Conservation (phyloP, 202 grass and related monocot genomes). For the Digitaria exilis region DNA sequence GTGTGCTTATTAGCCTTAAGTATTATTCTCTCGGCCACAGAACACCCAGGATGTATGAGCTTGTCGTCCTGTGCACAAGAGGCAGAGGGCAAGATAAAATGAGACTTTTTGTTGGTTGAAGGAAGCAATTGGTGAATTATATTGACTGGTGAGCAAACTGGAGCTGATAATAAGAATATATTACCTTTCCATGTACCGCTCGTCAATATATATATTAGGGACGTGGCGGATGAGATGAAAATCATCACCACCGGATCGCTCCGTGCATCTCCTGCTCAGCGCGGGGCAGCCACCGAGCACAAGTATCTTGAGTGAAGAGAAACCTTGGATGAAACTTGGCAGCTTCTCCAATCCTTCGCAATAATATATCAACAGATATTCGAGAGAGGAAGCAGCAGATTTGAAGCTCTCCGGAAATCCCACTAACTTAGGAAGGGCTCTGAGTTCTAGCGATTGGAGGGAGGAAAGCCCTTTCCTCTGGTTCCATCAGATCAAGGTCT, state of each 20-base stretch:
- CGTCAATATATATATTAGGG: neutral
- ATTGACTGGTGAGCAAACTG: too few species aligned
- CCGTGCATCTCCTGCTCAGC: neutral
- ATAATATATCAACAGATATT: rapidly evolving
- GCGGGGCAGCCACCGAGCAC: rapidly evolving
- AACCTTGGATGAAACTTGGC: neutral
- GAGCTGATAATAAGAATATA: too few species aligned
- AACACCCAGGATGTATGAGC: too few species aligned
- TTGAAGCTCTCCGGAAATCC: neutral
- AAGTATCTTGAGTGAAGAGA: neutral
- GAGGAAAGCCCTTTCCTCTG: neutral
- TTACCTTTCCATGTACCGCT: too few species aligned
- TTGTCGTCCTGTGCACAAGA: too few species aligned
- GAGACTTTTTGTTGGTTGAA: too few species aligned
- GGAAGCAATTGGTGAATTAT: too few species aligned
- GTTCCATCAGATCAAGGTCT: neutral
- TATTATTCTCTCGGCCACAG: too few species aligned
- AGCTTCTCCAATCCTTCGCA: constrained; percentile 6
- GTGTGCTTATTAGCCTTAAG: too few species aligned
- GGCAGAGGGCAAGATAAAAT: too few species aligned
- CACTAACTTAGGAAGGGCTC: neutral
- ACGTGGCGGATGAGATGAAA: neutral
- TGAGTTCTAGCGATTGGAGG: neutral
- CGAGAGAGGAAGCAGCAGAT: neutral
- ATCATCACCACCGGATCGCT: neutral